Percentiles rank a stretch among this genome's conserved stretches.
Evolutionary conservation across 495 filamentous ascomycete species (phyloP).

Genomic region (Cryomyces antarcticus): DNA sequence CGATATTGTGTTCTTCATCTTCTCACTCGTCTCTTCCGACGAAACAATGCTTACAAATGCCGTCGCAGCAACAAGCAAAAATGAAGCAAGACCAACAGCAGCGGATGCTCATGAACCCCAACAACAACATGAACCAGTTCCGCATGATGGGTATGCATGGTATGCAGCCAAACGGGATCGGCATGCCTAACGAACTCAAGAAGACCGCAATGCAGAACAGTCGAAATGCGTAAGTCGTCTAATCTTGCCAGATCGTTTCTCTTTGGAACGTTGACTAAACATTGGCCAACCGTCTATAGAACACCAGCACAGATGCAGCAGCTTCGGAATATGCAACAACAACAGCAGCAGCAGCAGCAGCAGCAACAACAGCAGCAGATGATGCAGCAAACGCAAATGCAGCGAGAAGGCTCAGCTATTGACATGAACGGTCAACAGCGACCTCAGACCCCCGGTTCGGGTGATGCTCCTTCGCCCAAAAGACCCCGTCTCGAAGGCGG

Average conservation of each 20-base stretch:
- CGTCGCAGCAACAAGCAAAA: conserved; percentile 37
- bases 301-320: too few relatives aligned
- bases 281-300: too few relatives aligned
- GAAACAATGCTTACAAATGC: neutral
- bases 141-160: conserved; percentile 27
- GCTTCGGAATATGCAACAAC: too few relatives aligned
- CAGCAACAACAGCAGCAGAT: conserved; percentile 35
- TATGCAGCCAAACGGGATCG: conserved; percentile 28
- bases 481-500: conserved; percentile 66
- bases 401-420: conserved; percentile 67
- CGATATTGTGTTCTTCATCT: too few relatives aligned
- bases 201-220: conserved; percentile 65
- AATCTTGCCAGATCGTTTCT: too few relatives aligned
- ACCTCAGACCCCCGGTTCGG: conserved; percentile 59
- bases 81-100: conserved; percentile 46
- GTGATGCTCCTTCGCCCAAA: conserved; percentile 83
- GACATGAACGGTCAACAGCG: conserved; percentile 65
- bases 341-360: too few relatives aligned
- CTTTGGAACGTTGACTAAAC: too few relatives aligned
- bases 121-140: conserved; percentile 20
- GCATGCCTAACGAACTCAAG: conserved; percentile 36
- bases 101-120: conserved; percentile 45
- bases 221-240: conserved; percentile 37
- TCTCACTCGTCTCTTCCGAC: too few relatives aligned
- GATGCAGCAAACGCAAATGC: conserved; percentile 32